Evolutionary conservation across 2,329 filamentous ascomycete genomes (phyloP).

Genomic region (Verticillium klebahnii): DNA sequence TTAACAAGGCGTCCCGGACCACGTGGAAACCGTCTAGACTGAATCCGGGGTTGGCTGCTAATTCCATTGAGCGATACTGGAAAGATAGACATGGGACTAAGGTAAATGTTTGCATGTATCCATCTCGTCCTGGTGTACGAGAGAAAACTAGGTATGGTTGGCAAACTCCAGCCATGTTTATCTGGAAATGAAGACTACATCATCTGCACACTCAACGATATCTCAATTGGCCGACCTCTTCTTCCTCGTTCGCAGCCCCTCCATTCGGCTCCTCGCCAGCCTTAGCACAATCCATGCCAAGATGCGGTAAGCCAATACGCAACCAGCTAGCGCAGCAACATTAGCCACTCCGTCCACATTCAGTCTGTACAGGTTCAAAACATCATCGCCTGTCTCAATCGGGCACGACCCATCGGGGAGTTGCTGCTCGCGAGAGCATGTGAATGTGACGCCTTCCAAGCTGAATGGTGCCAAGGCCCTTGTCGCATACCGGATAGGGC

Average conservation of each 20-base stretch:
- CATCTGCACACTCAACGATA: background rate
- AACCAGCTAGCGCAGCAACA: conserved; percentile 57
- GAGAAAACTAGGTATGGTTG: no score
- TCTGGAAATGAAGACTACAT: background rate
- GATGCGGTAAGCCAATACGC: conserved; percentile 60
- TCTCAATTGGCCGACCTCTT: background rate
- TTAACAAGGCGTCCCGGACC: background rate
- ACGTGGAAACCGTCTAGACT: no score
- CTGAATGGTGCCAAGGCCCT: conserved; percentile 64
- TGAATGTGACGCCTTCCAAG: conserved; percentile 55
- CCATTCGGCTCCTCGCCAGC: conserved; percentile 37
- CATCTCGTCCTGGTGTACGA: no score
- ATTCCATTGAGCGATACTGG: no score
- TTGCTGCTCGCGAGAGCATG: conserved; percentile 56
- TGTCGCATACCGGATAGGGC: conserved; percentile 65
- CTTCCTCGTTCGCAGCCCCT: conserved; percentile 34
- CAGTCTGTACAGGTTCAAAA: conserved; percentile 62
- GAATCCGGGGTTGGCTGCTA: background rate
- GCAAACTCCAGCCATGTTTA: no score
- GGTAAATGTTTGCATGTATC: background rate
- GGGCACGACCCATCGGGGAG: conserved; percentile 58
- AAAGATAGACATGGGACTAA: no score
- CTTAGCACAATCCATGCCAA: conserved; percentile 57
- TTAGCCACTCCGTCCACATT: conserved; percentile 58
- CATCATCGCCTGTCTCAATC: conserved; percentile 62